Evolutionary conservation across 1,284 basidiomycete species (phyloP).

Genomic region (Boletellus deceptivus): DNA sequence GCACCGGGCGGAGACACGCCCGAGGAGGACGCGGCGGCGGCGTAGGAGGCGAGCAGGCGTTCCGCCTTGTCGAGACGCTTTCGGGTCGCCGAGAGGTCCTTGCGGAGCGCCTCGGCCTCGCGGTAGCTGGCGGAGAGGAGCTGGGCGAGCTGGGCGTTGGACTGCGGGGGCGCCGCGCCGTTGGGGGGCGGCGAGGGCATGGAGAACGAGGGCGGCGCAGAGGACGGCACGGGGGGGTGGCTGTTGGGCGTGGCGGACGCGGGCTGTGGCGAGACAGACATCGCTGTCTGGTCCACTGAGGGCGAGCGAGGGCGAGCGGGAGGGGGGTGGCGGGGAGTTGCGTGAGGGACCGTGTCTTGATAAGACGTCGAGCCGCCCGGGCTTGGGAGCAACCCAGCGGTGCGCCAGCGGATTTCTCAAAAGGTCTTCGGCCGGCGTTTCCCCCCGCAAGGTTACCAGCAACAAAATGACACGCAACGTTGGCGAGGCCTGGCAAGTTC

Average conservation of each 20-base stretch:
- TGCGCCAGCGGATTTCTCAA: conserved; percentile 13
- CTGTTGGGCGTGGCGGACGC: neutral
- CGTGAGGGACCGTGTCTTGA: conserved; percentile 9
- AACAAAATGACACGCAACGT: conserved; percentile 27
- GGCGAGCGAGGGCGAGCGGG: no score
- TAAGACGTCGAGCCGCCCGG: conserved; percentile 8
- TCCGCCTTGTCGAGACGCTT: conserved; percentile 56
- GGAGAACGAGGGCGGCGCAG: neutral
- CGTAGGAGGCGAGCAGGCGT: conserved; percentile 40
- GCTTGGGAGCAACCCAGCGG: conserved; percentile 13
- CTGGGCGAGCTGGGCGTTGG: conserved; percentile 52
- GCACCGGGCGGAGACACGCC: conserved; percentile 22
- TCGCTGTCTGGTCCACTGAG: neutral
- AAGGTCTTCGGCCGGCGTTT: conserved; percentile 29
- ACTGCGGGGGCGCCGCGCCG: conserved; percentile 14
- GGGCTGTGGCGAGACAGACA: conserved; percentile 28
- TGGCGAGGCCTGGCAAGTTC: conserved; percentile 27
- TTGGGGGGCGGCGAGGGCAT: conserved; percentile 13
- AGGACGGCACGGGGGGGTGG: neutral
- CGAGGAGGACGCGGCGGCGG: conserved; percentile 19
- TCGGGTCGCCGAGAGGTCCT: conserved; percentile 42
- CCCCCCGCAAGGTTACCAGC: conserved; percentile 26
- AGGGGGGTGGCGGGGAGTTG: no score
- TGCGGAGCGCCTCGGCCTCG: conserved; percentile 50
- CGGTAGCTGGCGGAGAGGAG: conserved; percentile 52